These are phyloP conservation scores for Xerocomus potaroensis DNA, from an alignment of 768 basidiomycete species.

Conservation along the genomic window DNA sequence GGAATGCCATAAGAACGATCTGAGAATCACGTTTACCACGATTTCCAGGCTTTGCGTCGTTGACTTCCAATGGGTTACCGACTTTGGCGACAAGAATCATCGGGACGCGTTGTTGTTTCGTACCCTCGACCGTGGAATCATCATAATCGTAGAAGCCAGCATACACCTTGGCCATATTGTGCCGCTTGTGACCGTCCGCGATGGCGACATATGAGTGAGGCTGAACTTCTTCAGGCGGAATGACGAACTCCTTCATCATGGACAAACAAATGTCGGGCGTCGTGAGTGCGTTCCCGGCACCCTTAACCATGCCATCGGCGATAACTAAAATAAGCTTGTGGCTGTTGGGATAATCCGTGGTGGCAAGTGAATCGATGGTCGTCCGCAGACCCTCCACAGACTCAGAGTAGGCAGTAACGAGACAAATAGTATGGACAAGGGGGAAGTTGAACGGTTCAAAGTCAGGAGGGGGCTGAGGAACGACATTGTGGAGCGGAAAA, in stretches of 20 bases:
- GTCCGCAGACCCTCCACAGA: slow-evolving; percentile 94
- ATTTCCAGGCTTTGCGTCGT: slow-evolving; percentile 93
- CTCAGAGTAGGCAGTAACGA: slow-evolving; percentile 98
- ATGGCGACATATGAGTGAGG: slow-evolving; percentile 97
- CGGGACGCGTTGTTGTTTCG: slow-evolving; percentile 96
- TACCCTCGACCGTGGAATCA: slow-evolving; percentile 78
- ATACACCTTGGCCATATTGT: slow-evolving; percentile 99
- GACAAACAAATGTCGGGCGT: slow-evolving; percentile 91
- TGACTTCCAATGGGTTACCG: slow-evolving; percentile 88
- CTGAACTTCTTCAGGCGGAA: slow-evolving; percentile 79
- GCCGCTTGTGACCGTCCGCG: slow-evolving; percentile 98
- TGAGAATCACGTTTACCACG: slow-evolving; percentile 98
- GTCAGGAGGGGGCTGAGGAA: slow-evolving; percentile 88
- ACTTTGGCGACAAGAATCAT: slow-evolving; percentile 94
- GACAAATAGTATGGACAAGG: slow-evolving; percentile 87
- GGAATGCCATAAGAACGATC: slow-evolving; percentile 94
- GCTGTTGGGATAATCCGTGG: slow-evolving; percentile 97
- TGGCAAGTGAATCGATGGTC: slow-evolving; percentile 96
- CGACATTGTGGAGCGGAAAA: slow-evolving; percentile 86
- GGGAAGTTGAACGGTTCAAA: slow-evolving; percentile 97
- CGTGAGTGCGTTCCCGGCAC: slow-evolving; percentile 80
- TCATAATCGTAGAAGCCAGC: slow-evolving; percentile 98
- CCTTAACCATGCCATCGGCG: slow-evolving; percentile 98
- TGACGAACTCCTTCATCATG: slow-evolving; percentile 97
- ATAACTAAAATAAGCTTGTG: slow-evolving; percentile 96